A percentile compares a stretch with the other conserved stretches of the same genome.
Conservation (phyloP, 1,284 basidiomycete species). For the Pyrrhoderma lamaoense region DNA sequence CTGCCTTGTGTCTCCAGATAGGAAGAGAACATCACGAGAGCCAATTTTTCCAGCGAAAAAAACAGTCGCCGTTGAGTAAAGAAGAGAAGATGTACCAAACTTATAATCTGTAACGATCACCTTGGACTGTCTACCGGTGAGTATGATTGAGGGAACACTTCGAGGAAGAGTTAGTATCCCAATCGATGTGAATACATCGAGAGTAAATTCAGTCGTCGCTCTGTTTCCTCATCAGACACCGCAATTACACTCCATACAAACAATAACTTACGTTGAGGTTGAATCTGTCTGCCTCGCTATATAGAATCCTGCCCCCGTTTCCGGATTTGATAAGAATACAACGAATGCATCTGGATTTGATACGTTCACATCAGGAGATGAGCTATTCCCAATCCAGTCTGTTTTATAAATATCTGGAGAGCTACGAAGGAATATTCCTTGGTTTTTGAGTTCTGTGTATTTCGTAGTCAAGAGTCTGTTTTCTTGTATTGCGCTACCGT, state of each 20-base stretch:
- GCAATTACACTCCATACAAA: background rate
- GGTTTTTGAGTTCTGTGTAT: constrained; percentile 66
- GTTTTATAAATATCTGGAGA: constrained; percentile 73
- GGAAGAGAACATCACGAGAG: constrained; percentile 57
- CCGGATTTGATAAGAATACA: constrained; percentile 61
- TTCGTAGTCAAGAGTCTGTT: constrained; percentile 62
- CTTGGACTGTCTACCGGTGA: constrained; percentile 64
- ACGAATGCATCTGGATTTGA: constrained; percentile 48
- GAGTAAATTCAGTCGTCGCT: constrained; percentile 39
- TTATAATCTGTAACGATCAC: constrained; percentile 30
- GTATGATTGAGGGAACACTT: constrained; percentile 43
- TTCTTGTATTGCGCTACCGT: constrained; percentile 34
- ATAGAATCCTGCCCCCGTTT: constrained; percentile 58
- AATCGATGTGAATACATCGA: constrained; percentile 41
- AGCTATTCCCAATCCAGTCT: constrained; percentile 56
- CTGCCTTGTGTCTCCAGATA: constrained; percentile 54
- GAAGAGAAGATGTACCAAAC: constrained; percentile 29
- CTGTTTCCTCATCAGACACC: constrained; percentile 27
- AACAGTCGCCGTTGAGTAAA: constrained; percentile 33
- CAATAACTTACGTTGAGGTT: constrained; percentile 48
- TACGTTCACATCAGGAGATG: constrained; percentile 39
- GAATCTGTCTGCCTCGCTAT: constrained; percentile 61
- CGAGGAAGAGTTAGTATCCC: constrained; percentile 49
- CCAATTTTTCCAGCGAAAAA: constrained; percentile 63
- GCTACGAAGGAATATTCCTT: constrained; percentile 68